phyloP scores from a whole-genome alignment of 805 yeast species.

The Saccharomycopsis fodiens region DNA sequence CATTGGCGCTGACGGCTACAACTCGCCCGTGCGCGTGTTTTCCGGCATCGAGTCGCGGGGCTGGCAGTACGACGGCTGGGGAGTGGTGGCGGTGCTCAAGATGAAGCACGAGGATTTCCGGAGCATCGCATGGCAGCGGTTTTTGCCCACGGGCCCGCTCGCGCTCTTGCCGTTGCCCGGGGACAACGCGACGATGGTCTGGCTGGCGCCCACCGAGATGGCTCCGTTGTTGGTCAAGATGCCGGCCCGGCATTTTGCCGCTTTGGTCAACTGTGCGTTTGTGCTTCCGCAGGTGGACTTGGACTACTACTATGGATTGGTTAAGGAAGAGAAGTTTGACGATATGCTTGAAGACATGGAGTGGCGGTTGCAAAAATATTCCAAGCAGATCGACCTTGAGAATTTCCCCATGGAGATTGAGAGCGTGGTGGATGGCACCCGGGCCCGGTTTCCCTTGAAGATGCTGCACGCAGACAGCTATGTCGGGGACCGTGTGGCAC shows the following conservation, averaged over 20 bases:
- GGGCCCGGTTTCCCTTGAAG: constrained; percentile 85
- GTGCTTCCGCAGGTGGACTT: constrained; percentile 73
- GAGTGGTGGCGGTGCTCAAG: constrained; percentile 85
- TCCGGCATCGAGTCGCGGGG: constrained; percentile 83
- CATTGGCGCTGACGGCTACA: constrained; percentile 93
- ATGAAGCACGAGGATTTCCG: constrained; percentile 65
- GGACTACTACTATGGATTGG: constrained; percentile 51
- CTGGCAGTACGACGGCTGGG: constrained; percentile 83
- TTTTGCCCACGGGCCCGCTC: constrained; percentile 84
- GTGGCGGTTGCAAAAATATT: constrained; percentile 52
- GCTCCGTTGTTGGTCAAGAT: constrained; percentile 55
- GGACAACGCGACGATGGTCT: constrained; percentile 82
- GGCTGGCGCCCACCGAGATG: constrained; percentile 80
- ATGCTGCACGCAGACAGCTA: constrained; percentile 89
- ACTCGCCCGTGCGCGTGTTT: constrained; percentile 82
- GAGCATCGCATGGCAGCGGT: constrained; percentile 86
- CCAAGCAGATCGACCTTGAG: constrained; percentile 38
- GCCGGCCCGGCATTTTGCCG: constrained; percentile 54
- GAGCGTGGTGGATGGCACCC: constrained; percentile 49
- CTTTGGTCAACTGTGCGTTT: constrained; percentile 79
- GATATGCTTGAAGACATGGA: constrained; percentile 58
- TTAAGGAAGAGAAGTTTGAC: constrained; percentile 29
- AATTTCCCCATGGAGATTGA: constrained; percentile 60
- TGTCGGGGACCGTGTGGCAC: constrained; percentile 73
- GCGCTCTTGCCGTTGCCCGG: constrained; percentile 87